Evolutionary conservation across 2,329 filamentous ascomycete genomes (phyloP).

Genomic region (Blastomyces gilchristii): DNA sequence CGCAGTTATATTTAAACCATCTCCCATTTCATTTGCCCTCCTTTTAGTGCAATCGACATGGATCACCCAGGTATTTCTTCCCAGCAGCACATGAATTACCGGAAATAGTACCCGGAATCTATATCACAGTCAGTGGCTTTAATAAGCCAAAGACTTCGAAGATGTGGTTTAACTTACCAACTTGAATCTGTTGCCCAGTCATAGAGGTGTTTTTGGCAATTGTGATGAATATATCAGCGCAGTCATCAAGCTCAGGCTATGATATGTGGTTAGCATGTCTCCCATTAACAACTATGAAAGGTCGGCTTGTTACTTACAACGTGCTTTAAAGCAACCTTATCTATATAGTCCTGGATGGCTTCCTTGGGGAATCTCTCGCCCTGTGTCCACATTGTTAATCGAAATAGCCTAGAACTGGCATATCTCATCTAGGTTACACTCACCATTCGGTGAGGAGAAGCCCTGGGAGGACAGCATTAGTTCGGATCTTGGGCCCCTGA

Average conservation of each 20-base stretch:
- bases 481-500: slow-evolving; percentile 51
- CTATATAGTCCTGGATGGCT: slow-evolving; percentile 43
- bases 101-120: slow-evolving; percentile 2
- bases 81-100: not conserved
- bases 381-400: slow-evolving; percentile 21
- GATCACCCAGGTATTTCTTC: not conserved
- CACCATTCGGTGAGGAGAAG: slow-evolving; percentile 58
- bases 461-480: slow-evolving; percentile 56
- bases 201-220: slow-evolving; percentile 38
- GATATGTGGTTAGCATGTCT: not conserved
- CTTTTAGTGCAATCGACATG: not conserved
- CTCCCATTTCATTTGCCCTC: not conserved
- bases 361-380: slow-evolving; percentile 50
- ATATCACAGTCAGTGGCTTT: not conserved
- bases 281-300: not conserved
- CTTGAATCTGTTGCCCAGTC: slow-evolving; percentile 36
- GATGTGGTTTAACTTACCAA: slow-evolving; percentile 27
- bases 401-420: not conserved
- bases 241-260: slow-evolving; percentile 35
- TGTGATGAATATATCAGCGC: slow-evolving; percentile 32
- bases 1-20: not conserved
- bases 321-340: slow-evolving; percentile 51
- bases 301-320: slow-evolving; percentile 33
- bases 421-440: slow-evolving; percentile 12
- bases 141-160: not conserved